Evolutionary conservation across 2,329 filamentous ascomycete species (phyloP).

Genomic region (Calonectria pseudoreteaudii): DNA sequence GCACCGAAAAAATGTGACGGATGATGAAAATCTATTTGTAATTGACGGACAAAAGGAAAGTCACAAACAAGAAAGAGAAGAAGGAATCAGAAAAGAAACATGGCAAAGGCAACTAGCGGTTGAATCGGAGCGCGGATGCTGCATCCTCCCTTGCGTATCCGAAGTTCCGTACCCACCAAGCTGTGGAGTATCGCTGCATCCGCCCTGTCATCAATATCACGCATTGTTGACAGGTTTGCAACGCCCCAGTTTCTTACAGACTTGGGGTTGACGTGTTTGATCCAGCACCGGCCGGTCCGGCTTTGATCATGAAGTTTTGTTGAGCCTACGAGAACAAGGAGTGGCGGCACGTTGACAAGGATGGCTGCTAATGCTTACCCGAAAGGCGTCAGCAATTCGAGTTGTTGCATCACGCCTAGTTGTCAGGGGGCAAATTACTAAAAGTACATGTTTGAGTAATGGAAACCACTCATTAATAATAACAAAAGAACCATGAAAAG

Average conservation of each 20-base stretch:
- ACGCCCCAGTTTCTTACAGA: background rate
- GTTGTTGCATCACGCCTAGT: background rate
- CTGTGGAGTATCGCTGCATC: background rate
- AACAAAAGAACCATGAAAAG: background rate
- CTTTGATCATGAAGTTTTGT: background rate
- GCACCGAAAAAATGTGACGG: background rate
- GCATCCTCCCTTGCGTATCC: constrained; percentile 4
- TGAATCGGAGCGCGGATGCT: background rate
- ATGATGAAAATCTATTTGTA: background rate
- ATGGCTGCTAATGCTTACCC: background rate
- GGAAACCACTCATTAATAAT: too few relatives aligned
- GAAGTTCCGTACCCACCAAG: constrained; percentile 15
- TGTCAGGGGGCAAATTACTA: background rate
- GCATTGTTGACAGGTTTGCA: background rate
- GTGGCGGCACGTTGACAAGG: background rate
- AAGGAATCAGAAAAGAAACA: too few relatives aligned
- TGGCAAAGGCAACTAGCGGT: background rate
- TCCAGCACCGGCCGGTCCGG: background rate
- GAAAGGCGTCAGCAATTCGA: background rate
- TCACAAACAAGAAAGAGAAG: background rate
- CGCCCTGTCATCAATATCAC: constrained; percentile 10
- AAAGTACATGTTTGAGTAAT: background rate
- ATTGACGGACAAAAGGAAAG: background rate
- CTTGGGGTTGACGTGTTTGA: background rate
- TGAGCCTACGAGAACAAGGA: background rate